A percentile compares a stretch with the other conserved stretches of the same genome.
Evolutionary conservation across 352 stramenopile genomes (phyloP).

Genomic region (Globisporangium radiosum): DNA sequence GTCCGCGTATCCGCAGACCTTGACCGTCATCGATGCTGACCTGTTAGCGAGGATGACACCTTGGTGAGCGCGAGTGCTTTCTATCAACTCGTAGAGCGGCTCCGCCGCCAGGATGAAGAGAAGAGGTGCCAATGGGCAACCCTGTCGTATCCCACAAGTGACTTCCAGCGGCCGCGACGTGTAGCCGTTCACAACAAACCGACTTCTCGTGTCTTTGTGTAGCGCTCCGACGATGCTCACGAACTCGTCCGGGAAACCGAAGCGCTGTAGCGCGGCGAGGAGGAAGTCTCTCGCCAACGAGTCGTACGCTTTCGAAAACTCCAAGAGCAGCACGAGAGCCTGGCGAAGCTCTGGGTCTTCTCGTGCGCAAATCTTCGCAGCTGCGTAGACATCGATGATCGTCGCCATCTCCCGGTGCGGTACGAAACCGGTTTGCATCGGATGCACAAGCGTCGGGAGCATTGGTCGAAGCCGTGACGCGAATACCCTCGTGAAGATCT

Average conservation of each 20-base stretch:
- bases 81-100: constrained; percentile 8
- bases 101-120: constrained; percentile 18
- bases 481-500: constrained; percentile 16
- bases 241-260: constrained; percentile 14
- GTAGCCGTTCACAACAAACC: constrained; percentile 12
- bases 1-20: constrained; percentile 16
- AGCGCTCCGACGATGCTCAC: constrained; percentile 2
- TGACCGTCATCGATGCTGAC: not conserved
- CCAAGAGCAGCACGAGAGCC: constrained; percentile 4
- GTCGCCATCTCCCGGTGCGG: not conserved
- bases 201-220: not conserved
- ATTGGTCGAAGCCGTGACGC: not conserved
- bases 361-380: not conserved
- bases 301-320: constrained; percentile 18
- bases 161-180: not conserved
- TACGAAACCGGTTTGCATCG: constrained; percentile 19
- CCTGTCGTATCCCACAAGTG: constrained; percentile 15
- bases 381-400: not conserved
- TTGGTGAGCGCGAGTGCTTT: not conserved
- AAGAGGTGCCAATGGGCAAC: constrained; percentile 16
- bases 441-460: constrained; percentile 2
- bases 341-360: not conserved
- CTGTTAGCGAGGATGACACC: not conserved
- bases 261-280: constrained; percentile 12
- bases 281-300: constrained; percentile 11